Evolutionary conservation across 2,329 filamentous ascomycete genomes (phyloP).

Genomic region (Claviceps sp.): DNA sequence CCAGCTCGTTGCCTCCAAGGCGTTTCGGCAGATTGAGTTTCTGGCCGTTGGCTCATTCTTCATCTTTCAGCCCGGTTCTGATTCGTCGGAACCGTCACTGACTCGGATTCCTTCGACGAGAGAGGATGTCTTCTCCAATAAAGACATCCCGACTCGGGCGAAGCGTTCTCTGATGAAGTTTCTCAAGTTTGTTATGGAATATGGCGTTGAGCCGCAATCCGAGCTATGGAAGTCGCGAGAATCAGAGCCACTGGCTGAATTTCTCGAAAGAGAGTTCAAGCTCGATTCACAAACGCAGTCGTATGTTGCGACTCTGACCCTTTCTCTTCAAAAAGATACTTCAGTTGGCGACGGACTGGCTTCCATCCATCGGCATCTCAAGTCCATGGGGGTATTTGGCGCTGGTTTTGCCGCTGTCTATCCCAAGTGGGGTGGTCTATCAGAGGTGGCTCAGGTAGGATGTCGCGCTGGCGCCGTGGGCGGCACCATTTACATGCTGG

Average conservation of each 20-base stretch:
- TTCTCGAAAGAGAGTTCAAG: slow-evolving; percentile 49
- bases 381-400: slow-evolving; percentile 78
- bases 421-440: slow-evolving; percentile 83
- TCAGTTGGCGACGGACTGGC: slow-evolving; percentile 54
- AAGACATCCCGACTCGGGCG: slow-evolving; percentile 59
- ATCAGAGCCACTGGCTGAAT: slow-evolving; percentile 39
- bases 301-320: slow-evolving; percentile 51
- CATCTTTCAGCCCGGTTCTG: slow-evolving; percentile 42
- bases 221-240: slow-evolving; percentile 47
- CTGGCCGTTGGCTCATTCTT: slow-evolving; percentile 88
- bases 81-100: slow-evolving; percentile 27
- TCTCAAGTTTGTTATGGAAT: slow-evolving; percentile 70
- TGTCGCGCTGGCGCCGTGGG: slow-evolving; percentile 87
- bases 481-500: slow-evolving; percentile 79
- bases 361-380: slow-evolving; percentile 64
- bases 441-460: slow-evolving; percentile 81
- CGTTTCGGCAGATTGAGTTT: slow-evolving; percentile 84
- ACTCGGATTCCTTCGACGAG: slow-evolving; percentile 72
- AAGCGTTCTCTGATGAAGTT: slow-evolving; percentile 91
- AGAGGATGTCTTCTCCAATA: slow-evolving; percentile 80
- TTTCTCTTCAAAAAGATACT: slow-evolving; percentile 53
- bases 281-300: slow-evolving; percentile 55
- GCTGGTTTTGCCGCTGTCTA: slow-evolving; percentile 80
- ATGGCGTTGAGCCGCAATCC: slow-evolving; percentile 42
- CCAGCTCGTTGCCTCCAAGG: slow-evolving; percentile 75